These are phyloP conservation scores for Osmanthus fragrans DNA, from an alignment of 257 asterid genomes.

Conservation along the genomic window DNA sequence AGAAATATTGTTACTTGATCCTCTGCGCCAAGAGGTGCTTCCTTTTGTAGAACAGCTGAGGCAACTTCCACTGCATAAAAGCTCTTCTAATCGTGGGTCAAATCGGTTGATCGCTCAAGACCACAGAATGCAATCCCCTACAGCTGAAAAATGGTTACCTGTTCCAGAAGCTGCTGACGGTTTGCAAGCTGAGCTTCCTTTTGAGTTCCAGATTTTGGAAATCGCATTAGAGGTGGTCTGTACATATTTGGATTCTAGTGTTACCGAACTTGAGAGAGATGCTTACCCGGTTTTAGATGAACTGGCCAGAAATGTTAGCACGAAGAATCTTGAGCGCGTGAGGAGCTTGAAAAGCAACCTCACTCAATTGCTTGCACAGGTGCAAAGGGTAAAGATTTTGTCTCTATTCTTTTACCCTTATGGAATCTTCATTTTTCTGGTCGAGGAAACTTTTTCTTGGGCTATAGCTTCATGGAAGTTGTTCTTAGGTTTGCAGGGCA, in stretches of 20 bases:
- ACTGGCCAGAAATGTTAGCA: constrained; percentile 89
- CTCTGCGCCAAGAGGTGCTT: constrained; percentile 92
- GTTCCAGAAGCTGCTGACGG: constrained; percentile 74
- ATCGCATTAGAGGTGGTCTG: constrained; percentile 94
- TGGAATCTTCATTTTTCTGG: not conserved
- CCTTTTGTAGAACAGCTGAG: constrained; percentile 97
- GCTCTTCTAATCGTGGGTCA: constrained; percentile 32
- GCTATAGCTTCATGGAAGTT: not conserved
- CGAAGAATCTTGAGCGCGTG: constrained; percentile 90
- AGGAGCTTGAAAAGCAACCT: constrained; percentile 93
- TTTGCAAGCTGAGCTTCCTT: constrained; percentile 88
- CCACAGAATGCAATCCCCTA: constrained; percentile 50
- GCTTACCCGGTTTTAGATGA: constrained; percentile 98
- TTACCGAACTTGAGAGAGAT: constrained; percentile 83
- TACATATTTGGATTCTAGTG: constrained; percentile 73
- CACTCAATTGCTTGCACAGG: constrained; percentile 90
- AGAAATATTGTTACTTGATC: constrained; percentile 91
- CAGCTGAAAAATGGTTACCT: constrained; percentile 58
- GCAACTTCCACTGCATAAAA: constrained; percentile 66
- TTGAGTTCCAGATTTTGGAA: constrained; percentile 98
- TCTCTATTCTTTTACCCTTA: constrained; percentile 7
- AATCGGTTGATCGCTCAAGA: constrained; percentile 45
- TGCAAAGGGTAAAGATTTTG: constrained; percentile 70
- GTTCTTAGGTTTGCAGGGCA: not conserved
- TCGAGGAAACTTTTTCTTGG: not conserved